A percentile compares a stretch with the other conserved stretches of the same genome.
Evolutionary conservation across 1,284 basidiomycete genomes (phyloP).

Genomic region (Cryptococcus maquisensis): DNA sequence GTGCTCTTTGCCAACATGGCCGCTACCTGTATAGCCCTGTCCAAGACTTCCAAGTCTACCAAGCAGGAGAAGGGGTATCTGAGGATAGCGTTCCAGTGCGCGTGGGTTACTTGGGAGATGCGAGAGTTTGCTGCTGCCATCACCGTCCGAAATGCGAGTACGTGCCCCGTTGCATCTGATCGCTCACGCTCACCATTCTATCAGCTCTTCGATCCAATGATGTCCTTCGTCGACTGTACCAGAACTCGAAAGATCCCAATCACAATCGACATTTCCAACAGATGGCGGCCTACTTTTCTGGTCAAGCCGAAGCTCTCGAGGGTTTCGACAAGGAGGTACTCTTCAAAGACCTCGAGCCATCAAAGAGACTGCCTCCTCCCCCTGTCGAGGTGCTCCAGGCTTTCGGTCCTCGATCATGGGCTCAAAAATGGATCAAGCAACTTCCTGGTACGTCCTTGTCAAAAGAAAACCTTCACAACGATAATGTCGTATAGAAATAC

Average conservation of each 20-base stretch:
- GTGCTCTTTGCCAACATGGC: not conserved
- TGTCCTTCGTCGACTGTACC: not conserved
- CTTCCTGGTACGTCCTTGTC: not conserved
- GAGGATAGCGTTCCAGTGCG: not conserved
- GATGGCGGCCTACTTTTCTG: not conserved
- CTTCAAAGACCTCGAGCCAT: not conserved
- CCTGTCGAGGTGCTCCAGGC: not conserved
- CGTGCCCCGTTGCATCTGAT: not conserved
- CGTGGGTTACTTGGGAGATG: not conserved
- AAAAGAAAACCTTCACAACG: not conserved
- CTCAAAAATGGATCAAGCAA: not conserved
- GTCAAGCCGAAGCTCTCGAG: not conserved
- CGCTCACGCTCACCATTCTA: not conserved
- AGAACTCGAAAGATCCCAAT: not conserved
- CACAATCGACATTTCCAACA: not conserved
- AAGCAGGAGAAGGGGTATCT: not conserved
- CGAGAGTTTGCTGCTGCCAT: not conserved
- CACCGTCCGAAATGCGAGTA: not conserved
- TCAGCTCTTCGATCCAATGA: not conserved
- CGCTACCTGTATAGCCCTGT: not conserved
- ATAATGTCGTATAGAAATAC: not conserved
- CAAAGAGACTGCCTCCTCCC: not conserved
- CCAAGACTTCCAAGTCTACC: not conserved
- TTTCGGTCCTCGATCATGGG: not conserved
- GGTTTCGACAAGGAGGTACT: not conserved